Percentiles rank a stretch among this genome's conserved stretches.
Evolutionary conservation across 73 alveolate species (phyloP).

Genomic region (Blepharisma stoltei): DNA sequence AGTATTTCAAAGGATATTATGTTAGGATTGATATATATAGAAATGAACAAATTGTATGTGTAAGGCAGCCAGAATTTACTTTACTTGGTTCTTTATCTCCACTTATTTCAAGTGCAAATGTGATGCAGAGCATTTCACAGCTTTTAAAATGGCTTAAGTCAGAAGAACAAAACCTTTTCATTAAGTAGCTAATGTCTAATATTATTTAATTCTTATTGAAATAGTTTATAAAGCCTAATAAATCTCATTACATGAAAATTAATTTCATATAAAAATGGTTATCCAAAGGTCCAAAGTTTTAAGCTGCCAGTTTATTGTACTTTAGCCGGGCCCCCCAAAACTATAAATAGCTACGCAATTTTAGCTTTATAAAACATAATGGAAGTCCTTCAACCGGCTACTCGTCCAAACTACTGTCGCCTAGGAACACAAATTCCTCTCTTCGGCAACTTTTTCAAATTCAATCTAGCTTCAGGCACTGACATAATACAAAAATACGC

Average conservation of each 20-base stretch:
- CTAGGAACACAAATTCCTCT: neutral
- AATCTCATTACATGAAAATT: too few relatives aligned
- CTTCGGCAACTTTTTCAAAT: neutral
- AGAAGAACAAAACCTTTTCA: conserved; percentile 16
- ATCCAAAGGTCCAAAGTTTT: too few relatives aligned
- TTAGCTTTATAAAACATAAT: neutral
- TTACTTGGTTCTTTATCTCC: neutral
- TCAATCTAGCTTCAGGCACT: neutral
- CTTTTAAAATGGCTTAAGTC: neutral
- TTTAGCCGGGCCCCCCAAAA: neutral
- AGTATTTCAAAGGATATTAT: conserved; percentile 14
- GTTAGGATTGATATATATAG: conserved; percentile 7
- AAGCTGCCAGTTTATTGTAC: neutral
- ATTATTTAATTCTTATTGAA: too few relatives aligned
- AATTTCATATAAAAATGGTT: too few relatives aligned
- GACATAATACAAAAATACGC: conserved; percentile 2
- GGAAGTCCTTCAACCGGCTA: neutral
- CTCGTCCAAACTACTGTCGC: neutral
- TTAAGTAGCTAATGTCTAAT: neutral
- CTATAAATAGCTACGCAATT: neutral
- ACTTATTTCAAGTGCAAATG: neutral
- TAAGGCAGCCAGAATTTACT: neutral
- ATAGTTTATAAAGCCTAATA: too few relatives aligned
- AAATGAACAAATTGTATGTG: conserved; percentile 7
- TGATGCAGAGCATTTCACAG: neutral